Base-by-base conservation (phyloP, 1,284 basidiomycete species). In the Vanrija sp. region DNA sequence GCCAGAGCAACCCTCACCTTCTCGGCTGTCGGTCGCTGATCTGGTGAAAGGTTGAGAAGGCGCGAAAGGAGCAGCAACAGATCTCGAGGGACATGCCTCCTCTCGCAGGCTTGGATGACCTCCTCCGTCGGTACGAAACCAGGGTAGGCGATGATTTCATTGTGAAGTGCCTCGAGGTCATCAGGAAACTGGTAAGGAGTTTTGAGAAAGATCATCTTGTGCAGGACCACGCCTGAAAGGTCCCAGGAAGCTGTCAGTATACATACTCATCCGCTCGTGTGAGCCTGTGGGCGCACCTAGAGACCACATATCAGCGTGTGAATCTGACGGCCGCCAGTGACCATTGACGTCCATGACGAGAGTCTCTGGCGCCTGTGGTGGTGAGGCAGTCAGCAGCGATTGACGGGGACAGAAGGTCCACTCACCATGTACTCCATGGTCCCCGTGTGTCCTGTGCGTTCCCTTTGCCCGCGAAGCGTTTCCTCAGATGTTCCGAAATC, bases 401-500 rank as follows among this genome's bases (percentile, higher is more conserved):
- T 34, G 12, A 15, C 34, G 34, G 2, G 34, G 34, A 6, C 7
- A 6, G 8, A 15, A 12, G 12, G 10, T 12, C 34, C 5, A 15
- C 12, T 34, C 43, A 70, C 71, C 68, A 74, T 72, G 49, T 74
- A 76, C 62, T 86, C 92, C 74, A 79, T 90, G 80, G 92, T 96
- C 60, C 93, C 92, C 18, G 92, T 96, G 70, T 95, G 91, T 7
- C 93, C 93, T 2, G 89, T 89, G 16, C 91, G 82, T 34, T 81
- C 77, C 15, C 83, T 77, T 14, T 84, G 80, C 3, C 83, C 81
- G 43, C 84, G 83, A 6, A 93, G 79, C 86, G 89, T 90, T 66
- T 93, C 91, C 47, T 89, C 85, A 12, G 91, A 94, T 0, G 92
- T 95, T 5, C 93, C 93, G 74, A 97, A 97, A 67, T 97, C 93